Base-by-base conservation (phyloP, 1,284 basidiomycete species). In the Microbotryum saponariae region DNA sequence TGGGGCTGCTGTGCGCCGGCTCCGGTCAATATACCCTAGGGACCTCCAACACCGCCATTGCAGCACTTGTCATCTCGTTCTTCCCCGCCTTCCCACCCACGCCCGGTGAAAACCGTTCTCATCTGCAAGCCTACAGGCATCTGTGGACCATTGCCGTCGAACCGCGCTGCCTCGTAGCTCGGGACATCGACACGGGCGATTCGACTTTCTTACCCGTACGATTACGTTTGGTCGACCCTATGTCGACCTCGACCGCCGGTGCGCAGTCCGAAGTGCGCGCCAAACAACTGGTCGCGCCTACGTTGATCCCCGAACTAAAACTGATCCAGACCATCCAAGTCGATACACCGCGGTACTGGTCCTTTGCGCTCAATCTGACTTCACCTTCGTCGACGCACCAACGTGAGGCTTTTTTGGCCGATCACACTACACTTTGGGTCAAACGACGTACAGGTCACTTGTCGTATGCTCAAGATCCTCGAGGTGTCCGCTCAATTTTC, bases 101-200 rank as follows among this genome's bases (percentile, higher is more conserved):
- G 10, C 86, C 89, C 1, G 83, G 83, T 9, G 93, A 98, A 72
- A 96, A 96, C 77, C 87, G 88, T 63, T 85, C 87, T 47, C 94
- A 91, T 72, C 81, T 97, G 5, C 96, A 97, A 74, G 91, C 92
- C 0, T 83, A 93, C 65, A 83, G 96, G 5, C 94, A 98, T 75
- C 77, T 99, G 31, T 98, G 96, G 96, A 89, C 89, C 3, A 79
- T 98, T 45, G 96, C 96, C 1, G 86, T 89, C 18, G 93, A 98
- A 72, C 93, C 96, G 4, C 79, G 96, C 51, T 93, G 93, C 73
- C 79, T 98, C 14, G 83, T 93, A 45, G 89, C 91, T 0, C 83
- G 89, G 45, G 92, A 97, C 71, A 88, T 94, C 42, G 91, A 94
- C 70, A 90, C 88, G 2, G 82, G 83, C 18, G 89, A 94, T 73